Percentiles rank a stretch among this genome's conserved stretches.
These are phyloP conservation scores for Penicillium tannophilum DNA, from an alignment of 495 filamentous ascomycete genomes.

Conservation along the genomic window DNA sequence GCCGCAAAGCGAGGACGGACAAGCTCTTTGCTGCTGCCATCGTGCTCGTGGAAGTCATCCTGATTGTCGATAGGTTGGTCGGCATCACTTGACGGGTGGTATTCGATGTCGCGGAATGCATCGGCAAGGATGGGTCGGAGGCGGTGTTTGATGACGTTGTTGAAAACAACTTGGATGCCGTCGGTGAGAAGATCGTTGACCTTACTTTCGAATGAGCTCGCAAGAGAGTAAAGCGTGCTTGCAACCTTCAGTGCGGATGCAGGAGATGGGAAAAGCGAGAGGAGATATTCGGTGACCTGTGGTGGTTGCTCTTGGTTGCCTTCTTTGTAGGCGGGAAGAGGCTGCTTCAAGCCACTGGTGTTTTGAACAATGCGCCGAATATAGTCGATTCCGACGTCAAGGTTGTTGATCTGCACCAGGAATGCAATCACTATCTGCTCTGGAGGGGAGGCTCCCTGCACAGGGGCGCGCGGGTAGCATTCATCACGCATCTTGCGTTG, in stretches of 20 bases:
- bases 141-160: constrained; percentile 82
- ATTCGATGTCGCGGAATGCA: constrained; percentile 90
- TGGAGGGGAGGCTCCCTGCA: constrained; percentile 76
- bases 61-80: constrained; percentile 31
- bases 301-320: constrained; percentile 15
- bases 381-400: constrained; percentile 89
- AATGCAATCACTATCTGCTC: constrained; percentile 84
- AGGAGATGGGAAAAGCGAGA: constrained; percentile 74
- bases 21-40: constrained; percentile 46
- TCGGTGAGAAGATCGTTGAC: constrained; percentile 79
- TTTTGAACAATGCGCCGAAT: constrained; percentile 78
- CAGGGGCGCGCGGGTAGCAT: constrained; percentile 74
- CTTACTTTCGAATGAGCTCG: constrained; percentile 72
- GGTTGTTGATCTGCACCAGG: constrained; percentile 90
- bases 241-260: constrained; percentile 69
- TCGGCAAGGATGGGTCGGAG: constrained; percentile 84
- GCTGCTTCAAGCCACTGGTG: constrained; percentile 51
- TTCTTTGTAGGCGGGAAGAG: constrained; percentile 24
- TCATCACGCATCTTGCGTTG: constrained; percentile 98
- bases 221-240: constrained; percentile 66
- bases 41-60: constrained; percentile 36
- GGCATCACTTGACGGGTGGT: constrained; percentile 55
- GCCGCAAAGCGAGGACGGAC: constrained; percentile 76
- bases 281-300: constrained; percentile 41
- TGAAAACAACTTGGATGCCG: constrained; percentile 80